Conservation (phyloP, 768 basidiomycete species). For the Roridomyces roridus region DNA sequence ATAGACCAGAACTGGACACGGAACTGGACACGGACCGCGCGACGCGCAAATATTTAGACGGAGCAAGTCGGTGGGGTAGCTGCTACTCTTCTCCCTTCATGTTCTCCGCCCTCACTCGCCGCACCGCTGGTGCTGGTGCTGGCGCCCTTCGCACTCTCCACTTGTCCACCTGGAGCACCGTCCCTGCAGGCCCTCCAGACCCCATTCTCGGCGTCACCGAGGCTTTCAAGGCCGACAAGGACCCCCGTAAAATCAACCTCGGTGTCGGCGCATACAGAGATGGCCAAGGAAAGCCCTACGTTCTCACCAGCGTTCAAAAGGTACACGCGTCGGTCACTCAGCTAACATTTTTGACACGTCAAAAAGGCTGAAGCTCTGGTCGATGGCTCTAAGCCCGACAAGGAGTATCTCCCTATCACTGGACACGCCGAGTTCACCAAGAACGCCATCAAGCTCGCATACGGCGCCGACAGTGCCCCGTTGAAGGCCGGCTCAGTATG, state of each 20-base stretch:
- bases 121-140: slow-evolving; percentile 43
- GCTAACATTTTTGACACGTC: slow-evolving; percentile 5
- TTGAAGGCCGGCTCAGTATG: slow-evolving; percentile 75
- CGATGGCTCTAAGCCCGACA: slow-evolving; percentile 71
- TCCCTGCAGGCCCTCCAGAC: slow-evolving; percentile 90
- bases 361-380: slow-evolving; percentile 81
- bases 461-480: slow-evolving; percentile 80
- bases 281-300: slow-evolving; percentile 92
- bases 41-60: not conserved
- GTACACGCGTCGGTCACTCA: slow-evolving; percentile 40
- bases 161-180: slow-evolving; percentile 83
- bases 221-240: slow-evolving; percentile 95
- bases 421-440: slow-evolving; percentile 87
- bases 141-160: slow-evolving; percentile 52
- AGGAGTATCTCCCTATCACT: slow-evolving; percentile 97
- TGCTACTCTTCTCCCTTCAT: no score
- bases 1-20: not conserved
- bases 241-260: slow-evolving; percentile 93
- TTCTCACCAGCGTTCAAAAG: slow-evolving; percentile 89
- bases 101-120: slow-evolving; percentile 52
- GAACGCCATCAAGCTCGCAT: slow-evolving; percentile 88
- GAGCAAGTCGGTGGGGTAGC: not conserved
- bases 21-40: not conserved
- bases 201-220: slow-evolving; percentile 94
- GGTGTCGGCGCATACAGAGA: slow-evolving; percentile 98